These are phyloP conservation scores for Steccherinum ochraceum DNA, from an alignment of 768 basidiomycete species.

Conservation along the genomic window DNA sequence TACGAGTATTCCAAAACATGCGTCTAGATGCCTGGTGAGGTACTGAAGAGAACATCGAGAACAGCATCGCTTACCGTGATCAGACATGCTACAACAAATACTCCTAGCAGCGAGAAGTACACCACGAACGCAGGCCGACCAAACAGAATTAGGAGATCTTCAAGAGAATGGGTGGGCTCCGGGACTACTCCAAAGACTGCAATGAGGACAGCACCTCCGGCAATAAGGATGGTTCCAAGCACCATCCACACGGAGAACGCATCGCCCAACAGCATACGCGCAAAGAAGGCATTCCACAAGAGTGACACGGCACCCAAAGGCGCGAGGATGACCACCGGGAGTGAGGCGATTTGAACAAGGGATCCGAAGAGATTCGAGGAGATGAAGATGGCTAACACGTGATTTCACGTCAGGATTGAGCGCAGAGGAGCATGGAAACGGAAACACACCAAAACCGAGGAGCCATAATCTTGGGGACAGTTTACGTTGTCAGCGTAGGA, in stretches of 20 bases:
- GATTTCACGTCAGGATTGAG: conserved; percentile 1
- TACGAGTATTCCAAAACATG: conserved; percentile 67
- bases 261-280: conserved; percentile 77
- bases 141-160: conserved; percentile 77
- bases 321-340: conserved; percentile 92
- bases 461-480: conserved; percentile 69
- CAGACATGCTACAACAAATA: conserved; percentile 53
- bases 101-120: conserved; percentile 72
- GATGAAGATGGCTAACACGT: conserved; percentile 58
- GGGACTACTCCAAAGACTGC: conserved; percentile 90
- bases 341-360: conserved; percentile 85
- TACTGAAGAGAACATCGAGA: background rate
- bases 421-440: conserved; percentile 3
- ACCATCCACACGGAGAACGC: conserved; percentile 80
- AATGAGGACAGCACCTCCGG: conserved; percentile 83
- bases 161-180: conserved; percentile 79
- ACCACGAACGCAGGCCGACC: conserved; percentile 68
- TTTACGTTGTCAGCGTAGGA: conserved; percentile 1
- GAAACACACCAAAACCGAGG: conserved; percentile 58
- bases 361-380: conserved; percentile 86
- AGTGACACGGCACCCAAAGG: conserved; percentile 90
- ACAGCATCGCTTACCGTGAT: conserved; percentile 43
- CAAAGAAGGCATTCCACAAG: conserved; percentile 93
- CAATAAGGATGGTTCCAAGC: conserved; percentile 82
- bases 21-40: conserved; percentile 40